Conservation (phyloP, 108 stramenopile species). For the Chaetoceros tenuissimus region DNA sequence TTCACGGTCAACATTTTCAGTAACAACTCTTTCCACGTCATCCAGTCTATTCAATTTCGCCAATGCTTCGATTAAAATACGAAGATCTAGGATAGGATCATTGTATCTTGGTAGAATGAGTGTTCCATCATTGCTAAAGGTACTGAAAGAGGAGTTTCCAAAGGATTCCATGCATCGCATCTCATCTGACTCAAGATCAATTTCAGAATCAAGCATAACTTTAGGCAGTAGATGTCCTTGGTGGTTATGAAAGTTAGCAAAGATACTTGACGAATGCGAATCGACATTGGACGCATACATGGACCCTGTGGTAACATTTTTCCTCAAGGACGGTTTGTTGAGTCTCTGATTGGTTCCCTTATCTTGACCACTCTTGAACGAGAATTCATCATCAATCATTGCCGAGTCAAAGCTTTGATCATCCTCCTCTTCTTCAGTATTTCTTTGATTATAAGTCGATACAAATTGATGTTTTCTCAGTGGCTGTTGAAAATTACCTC, state of each 20-base stretch:
- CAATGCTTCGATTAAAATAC: conserved; percentile 73
- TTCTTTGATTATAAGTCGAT: background rate
- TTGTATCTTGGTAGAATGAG: conserved; percentile 40
- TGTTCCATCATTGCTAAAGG: background rate
- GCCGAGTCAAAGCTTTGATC: background rate
- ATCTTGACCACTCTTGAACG: background rate
- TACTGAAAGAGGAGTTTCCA: conserved; percentile 8
- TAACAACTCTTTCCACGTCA: conserved; percentile 66
- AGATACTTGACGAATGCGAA: background rate
- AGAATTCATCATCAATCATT: background rate
- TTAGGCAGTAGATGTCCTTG: conserved; percentile 38
- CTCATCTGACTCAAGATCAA: conserved; percentile 79
- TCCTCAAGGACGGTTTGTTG: background rate
- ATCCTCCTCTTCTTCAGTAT: background rate
- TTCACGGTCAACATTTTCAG: conserved; percentile 48
- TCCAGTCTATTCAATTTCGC: conserved; percentile 62
- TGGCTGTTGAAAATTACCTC: background rate
- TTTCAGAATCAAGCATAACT: conserved; percentile 60
- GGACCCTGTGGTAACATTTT: background rate
- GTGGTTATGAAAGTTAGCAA: background rate
- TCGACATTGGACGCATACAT: background rate
- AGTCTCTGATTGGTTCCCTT: background rate
- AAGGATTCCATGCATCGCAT: conserved; percentile 51
- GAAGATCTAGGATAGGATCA: conserved; percentile 63
- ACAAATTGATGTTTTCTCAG: background rate